A percentile compares a stretch with the other conserved stretches of the same genome.
These are phyloP conservation scores for Symbiodinium natans DNA, from an alignment of 73 alveolate genomes.

Conservation along the genomic window DNA sequence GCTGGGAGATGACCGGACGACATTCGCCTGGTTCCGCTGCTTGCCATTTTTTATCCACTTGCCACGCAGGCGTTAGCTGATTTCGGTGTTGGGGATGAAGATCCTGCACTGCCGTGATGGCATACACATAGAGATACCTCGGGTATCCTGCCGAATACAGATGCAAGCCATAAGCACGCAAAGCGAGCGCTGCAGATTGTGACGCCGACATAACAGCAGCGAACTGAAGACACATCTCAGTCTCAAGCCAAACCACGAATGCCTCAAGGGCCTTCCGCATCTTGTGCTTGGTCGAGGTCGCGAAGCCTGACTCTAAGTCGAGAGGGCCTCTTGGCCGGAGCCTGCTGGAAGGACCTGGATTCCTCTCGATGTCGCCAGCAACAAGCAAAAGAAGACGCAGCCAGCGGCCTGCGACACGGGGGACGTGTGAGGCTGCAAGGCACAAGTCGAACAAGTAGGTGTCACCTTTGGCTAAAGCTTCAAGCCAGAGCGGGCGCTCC, in stretches of 20 bases:
- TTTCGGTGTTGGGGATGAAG: not conserved
- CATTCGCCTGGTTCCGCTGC: not conserved
- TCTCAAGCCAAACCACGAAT: not conserved
- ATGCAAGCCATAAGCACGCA: not conserved
- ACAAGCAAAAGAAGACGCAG: not conserved
- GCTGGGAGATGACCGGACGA: not conserved
- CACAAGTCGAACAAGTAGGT: not conserved
- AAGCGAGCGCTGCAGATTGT: not conserved
- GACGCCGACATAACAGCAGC: too few relatives aligned
- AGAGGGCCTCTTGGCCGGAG: not conserved
- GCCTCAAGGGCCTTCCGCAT: not conserved
- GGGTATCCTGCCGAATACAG: not conserved
- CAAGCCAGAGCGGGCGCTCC: not conserved
- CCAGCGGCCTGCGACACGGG: not conserved
- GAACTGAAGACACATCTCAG: too few relatives aligned
- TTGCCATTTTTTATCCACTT: constrained; percentile 13
- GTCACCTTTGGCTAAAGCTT: not conserved
- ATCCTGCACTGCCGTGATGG: not conserved
- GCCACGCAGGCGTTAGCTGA: not conserved
- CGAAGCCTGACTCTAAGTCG: not conserved
- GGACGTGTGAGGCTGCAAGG: not conserved
- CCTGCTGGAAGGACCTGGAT: not conserved
- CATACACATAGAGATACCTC: not conserved
- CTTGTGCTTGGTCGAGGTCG: not conserved
- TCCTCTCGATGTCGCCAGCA: not conserved